phyloP scores from a whole-genome alignment of 345 rosid species.

The Salix caprea region DNA sequence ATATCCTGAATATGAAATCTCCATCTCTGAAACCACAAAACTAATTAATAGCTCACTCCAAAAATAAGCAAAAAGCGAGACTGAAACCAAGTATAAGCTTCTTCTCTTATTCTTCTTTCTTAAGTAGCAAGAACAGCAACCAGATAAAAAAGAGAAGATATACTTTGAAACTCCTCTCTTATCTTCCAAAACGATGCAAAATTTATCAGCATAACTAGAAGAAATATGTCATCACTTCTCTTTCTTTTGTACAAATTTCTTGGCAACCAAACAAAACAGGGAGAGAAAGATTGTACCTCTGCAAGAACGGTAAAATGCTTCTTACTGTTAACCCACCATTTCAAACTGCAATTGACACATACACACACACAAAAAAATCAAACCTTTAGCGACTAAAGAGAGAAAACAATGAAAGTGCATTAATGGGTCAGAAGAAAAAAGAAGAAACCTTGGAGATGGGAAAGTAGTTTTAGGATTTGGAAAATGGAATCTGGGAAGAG shows the following conservation, averaged over 20 bases:
- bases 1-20: constrained; percentile 26
- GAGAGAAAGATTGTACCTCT: constrained; percentile 14
- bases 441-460: constrained; percentile 20
- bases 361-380: neutral
- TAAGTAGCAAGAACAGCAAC: neutral
- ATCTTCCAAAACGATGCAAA: neutral
- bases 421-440: neutral
- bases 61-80: neutral
- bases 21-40: constrained; percentile 24
- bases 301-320: constrained; percentile 16
- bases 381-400: neutral
- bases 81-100: neutral
- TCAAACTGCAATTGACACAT: constrained; percentile 3
- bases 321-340: constrained; percentile 8
- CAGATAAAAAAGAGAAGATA: neutral
- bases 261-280: neutral
- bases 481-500: constrained; percentile 1
- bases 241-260: neutral
- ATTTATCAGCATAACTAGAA: neutral
- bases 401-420: neutral
- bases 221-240: neutral
- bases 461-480: constrained; percentile 3
- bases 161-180: neutral
- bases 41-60: neutral
- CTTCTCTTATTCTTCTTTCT: neutral